Evolutionary conservation across 306 rosid species (phyloP).

Genomic region (Quercus suber): DNA sequence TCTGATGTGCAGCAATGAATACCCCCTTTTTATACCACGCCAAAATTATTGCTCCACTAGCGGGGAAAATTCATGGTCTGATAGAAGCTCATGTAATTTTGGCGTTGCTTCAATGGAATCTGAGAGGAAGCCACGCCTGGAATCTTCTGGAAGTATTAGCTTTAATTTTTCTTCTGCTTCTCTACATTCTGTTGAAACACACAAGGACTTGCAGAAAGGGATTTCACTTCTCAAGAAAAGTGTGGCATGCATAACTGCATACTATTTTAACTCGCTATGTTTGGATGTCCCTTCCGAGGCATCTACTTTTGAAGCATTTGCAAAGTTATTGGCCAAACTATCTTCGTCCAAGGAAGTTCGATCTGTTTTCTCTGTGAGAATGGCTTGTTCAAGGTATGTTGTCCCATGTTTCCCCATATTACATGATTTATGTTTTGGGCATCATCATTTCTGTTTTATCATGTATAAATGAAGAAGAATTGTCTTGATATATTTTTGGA

Average conservation of each 20-base stretch:
- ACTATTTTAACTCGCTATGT: slow-evolving; percentile 75
- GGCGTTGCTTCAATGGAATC: slow-evolving; percentile 96
- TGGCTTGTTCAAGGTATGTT: slow-evolving; percentile 82
- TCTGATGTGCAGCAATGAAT: slow-evolving; percentile 71
- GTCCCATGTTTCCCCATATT: not conserved
- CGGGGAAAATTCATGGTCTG: slow-evolving; percentile 94
- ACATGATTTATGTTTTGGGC: not conserved
- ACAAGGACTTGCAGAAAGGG: slow-evolving; percentile 90
- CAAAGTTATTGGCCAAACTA: slow-evolving; percentile 74
- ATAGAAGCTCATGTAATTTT: slow-evolving; percentile 87
- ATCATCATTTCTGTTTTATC: not conserved
- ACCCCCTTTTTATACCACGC: slow-evolving; percentile 94
- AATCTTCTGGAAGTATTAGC: slow-evolving; percentile 77
- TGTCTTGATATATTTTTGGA: slow-evolving; percentile 2
- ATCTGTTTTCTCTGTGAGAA: slow-evolving; percentile 63
- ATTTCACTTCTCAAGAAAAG: slow-evolving; percentile 92
- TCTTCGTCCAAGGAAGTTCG: slow-evolving; percentile 96
- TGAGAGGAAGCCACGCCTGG: slow-evolving; percentile 68
- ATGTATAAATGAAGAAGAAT: not conserved
- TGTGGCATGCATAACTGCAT: slow-evolving; percentile 86
- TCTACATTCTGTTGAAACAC: slow-evolving; percentile 70
- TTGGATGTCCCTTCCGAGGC: slow-evolving; percentile 83
- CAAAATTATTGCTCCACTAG: slow-evolving; percentile 78
- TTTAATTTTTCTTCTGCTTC: slow-evolving; percentile 76
- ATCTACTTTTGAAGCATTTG: slow-evolving; percentile 94